A percentile compares a stretch with the other conserved stretches of the same genome.
Evolutionary conservation across 768 basidiomycete species (phyloP).

Genomic region (Boletellus emodensis): DNA sequence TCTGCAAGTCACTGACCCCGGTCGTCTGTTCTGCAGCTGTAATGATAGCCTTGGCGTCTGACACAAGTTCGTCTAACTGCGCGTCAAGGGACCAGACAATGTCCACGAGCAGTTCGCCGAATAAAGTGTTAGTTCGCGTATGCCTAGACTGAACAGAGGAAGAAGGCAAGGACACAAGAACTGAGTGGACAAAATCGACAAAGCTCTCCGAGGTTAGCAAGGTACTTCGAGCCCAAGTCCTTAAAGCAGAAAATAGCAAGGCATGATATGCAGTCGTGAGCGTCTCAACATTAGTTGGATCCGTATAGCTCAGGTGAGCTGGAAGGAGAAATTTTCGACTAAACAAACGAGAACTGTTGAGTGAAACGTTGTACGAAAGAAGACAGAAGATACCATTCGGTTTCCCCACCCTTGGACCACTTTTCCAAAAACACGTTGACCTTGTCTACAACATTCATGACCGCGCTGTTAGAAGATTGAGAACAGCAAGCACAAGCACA

Average conservation of each 20-base stretch:
- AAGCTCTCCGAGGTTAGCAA: conserved; percentile 48
- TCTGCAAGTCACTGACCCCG: conserved; percentile 21
- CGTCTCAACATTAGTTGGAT: conserved; percentile 49
- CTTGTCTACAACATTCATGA: conserved; percentile 59
- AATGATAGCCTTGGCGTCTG: conserved; percentile 48
- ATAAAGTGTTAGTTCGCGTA: conserved; percentile 39
- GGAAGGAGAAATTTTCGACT: conserved; percentile 62
- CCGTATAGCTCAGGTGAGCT: conserved; percentile 56
- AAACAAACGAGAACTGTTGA: conserved; percentile 8
- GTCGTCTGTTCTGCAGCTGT: conserved; percentile 26
- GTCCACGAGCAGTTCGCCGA: conserved; percentile 74
- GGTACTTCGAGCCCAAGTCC: conserved; percentile 49
- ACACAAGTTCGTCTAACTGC: conserved; percentile 66
- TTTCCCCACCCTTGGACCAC: conserved; percentile 60
- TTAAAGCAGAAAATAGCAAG: conserved; percentile 55
- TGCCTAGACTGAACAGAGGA: conserved; percentile 43
- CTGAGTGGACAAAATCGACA: conserved; percentile 60
- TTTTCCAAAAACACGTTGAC: conserved; percentile 46
- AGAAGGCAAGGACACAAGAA: conserved; percentile 61
- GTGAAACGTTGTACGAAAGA: conserved; percentile 16
- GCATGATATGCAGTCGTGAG: conserved; percentile 69
- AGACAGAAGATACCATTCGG: conserved; percentile 49
- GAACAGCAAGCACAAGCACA: conserved; percentile 15
- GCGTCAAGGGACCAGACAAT: conserved; percentile 79
- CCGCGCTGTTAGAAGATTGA: conserved; percentile 9